These are phyloP conservation scores for Phytophthora cryptogea DNA, from an alignment of 352 stramenopile genomes.

Conservation along the genomic window DNA sequence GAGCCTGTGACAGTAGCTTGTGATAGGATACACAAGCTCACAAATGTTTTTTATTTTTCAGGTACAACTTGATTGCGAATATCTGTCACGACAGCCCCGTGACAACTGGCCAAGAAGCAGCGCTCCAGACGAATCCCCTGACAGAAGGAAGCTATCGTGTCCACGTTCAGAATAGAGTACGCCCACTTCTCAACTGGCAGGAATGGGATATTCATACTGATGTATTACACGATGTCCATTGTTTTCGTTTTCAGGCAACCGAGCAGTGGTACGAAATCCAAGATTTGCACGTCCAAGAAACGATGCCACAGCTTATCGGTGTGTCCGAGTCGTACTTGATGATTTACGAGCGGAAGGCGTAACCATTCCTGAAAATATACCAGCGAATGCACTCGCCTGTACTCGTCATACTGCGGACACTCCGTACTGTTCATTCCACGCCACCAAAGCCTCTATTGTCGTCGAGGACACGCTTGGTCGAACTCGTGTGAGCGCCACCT, in stretches of 20 bases:
- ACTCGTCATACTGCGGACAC: slow-evolving; percentile 52
- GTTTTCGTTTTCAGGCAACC: slow-evolving; percentile 61
- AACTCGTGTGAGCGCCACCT: slow-evolving; percentile 55
- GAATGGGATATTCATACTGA: slow-evolving; percentile 13
- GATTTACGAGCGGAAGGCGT: slow-evolving; percentile 87
- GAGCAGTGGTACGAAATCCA: slow-evolving; percentile 99
- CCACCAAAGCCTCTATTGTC: slow-evolving; percentile 55
- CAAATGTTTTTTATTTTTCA: slow-evolving; percentile 35
- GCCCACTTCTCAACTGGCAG: slow-evolving; percentile 16
- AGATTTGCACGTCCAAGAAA: slow-evolving; percentile 97
- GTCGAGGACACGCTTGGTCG: slow-evolving; percentile 71
- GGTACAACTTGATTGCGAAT: slow-evolving; percentile 98
- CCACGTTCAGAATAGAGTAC: slow-evolving; percentile 94
- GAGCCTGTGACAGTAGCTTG: not conserved
- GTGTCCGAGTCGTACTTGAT: slow-evolving; percentile 95
- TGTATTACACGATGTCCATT: slow-evolving; percentile 3
- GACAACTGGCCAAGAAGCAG: slow-evolving; percentile 91
- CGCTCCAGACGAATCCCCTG: slow-evolving; percentile 90
- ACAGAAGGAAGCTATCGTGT: slow-evolving; percentile 97
- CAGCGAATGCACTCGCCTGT: slow-evolving; percentile 4
- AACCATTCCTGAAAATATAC: slow-evolving; percentile 37
- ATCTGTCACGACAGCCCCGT: slow-evolving; percentile 96
- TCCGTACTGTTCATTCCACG: slow-evolving; percentile 78
- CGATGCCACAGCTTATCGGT: slow-evolving; percentile 97
- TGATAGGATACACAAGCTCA: not conserved